phyloP scores from a whole-genome alignment of 306 rosid species.

The Luffa acutangula region DNA sequence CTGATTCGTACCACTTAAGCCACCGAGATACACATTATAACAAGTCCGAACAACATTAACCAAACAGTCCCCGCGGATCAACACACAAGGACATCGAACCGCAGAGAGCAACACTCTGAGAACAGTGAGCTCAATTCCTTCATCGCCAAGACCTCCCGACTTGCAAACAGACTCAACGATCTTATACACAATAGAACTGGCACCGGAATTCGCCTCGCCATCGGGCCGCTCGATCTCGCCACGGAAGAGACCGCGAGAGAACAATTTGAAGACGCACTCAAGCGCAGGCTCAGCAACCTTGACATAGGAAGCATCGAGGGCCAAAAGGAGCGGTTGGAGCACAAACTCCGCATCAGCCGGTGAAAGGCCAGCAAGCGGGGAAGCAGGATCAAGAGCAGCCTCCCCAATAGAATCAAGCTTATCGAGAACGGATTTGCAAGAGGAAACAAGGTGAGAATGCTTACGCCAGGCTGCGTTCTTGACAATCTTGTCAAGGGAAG shows the following conservation, averaged over 20 bases:
- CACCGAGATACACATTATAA: constrained; percentile 94
- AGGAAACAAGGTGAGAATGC: constrained; percentile 85
- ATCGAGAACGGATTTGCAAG: constrained; percentile 83
- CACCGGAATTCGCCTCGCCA: constrained; percentile 9
- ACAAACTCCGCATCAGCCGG: constrained; percentile 55
- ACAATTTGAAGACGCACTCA: constrained; percentile 78
- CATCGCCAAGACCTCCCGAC: constrained; percentile 77
- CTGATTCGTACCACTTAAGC: constrained; percentile 90
- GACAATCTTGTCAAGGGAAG: constrained; percentile 86
- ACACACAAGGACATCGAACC: constrained; percentile 59
- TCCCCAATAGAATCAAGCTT: constrained; percentile 70
- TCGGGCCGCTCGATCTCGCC: constrained; percentile 65
- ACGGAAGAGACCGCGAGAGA: constrained; percentile 64
- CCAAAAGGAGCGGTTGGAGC: constrained; percentile 68
- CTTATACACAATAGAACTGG: constrained; percentile 27
- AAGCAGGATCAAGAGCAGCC: constrained; percentile 25
- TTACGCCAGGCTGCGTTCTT: constrained; percentile 99
- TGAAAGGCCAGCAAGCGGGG: constrained; percentile 56
- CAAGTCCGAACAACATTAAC: constrained; percentile 79
- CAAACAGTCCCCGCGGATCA: constrained; percentile 78
- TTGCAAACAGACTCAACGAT: constrained; percentile 68
- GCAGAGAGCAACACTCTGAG: constrained; percentile 74
- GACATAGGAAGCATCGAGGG: constrained; percentile 63
- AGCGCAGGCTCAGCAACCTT: constrained; percentile 97
- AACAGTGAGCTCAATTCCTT: constrained; percentile 67